Evolutionary conservation across 1,284 basidiomycete genomes (phyloP), one percentile per base, ranked within the genome.

Genomic region (Fomitiporia mediterranea): DNA sequence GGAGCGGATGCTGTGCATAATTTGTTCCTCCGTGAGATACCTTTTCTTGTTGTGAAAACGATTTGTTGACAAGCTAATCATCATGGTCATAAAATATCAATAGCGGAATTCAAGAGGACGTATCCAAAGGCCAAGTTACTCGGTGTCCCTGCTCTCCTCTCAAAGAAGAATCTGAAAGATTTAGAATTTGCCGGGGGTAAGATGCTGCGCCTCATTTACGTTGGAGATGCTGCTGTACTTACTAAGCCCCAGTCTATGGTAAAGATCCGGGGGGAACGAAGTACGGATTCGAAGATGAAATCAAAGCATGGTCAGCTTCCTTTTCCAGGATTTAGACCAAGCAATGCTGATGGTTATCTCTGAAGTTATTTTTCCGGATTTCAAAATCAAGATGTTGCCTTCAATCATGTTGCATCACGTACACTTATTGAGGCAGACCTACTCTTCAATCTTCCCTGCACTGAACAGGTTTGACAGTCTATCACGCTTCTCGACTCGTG

Each of bases 391-490:
- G 96, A 98, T 61, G 82, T 97, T 15, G 91, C 91, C 0, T 97
- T 95, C 69, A 80, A 90, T 60, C 96, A 98, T 67, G 72, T 76
- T 13, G 78, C 83, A 0, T 88, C 84, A 13, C 90, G 85, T 67
- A 86, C 89, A 0, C 73, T 98, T 53, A 80, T 98, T 56, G 77
- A 90, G 67, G 96, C 91, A 0, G 96, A 99, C 68, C 74, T 98
- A 43, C 69, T 98, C 3, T 86, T 96, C 76, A 98, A 98, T 71
- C 74, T 98, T 4, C 94, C 94, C 0, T 77, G 82, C 3, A 85
- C 70, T 0, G 95, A 98, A 70, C 94, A 98, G 74, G 89, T 88
- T 61, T 25, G 69, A 64, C 9, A n/a, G n/a, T 49, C 19, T 44
- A 32, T 46, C 32, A 11, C 23, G 28, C 38, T n/a, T n/a, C 57